These are phyloP conservation scores for Hermanozyma aechmeae DNA, from an alignment of 805 yeast genomes.

Conservation along the genomic window DNA sequence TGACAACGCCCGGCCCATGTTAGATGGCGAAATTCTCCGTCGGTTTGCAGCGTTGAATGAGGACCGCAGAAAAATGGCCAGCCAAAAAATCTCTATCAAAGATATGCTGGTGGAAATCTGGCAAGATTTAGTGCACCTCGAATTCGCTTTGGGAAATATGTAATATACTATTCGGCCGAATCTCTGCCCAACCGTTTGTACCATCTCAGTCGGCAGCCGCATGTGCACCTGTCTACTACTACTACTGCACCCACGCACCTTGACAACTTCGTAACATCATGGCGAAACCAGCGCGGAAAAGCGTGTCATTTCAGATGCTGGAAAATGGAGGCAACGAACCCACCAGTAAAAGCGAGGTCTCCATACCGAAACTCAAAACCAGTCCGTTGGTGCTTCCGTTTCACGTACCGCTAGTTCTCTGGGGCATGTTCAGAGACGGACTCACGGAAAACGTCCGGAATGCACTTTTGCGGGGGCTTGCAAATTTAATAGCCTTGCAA, in stretches of 20 bases:
- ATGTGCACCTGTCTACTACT: background rate
- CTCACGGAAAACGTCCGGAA: constrained; percentile 14
- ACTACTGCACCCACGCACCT: background rate
- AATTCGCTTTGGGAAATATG: constrained; percentile 26
- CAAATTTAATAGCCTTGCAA: constrained; percentile 15
- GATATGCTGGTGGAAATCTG: constrained; percentile 52
- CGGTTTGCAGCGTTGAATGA: constrained; percentile 47
- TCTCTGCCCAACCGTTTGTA: constrained; percentile 8
- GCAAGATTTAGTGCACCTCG: constrained; percentile 55
- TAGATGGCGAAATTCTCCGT: constrained; percentile 53
- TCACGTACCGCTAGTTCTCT: constrained; percentile 18
- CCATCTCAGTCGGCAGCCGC: background rate
- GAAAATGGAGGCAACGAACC: background rate
- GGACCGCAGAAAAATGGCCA: constrained; percentile 44
- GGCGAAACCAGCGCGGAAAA: constrained; percentile 6
- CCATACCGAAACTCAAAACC: constrained; percentile 3
- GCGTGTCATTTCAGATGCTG: constrained; percentile 7
- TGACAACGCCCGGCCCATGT: constrained; percentile 47
- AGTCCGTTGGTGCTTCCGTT: constrained; percentile 15
- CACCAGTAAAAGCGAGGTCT: constrained; percentile 1
- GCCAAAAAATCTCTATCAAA: constrained; percentile 48
- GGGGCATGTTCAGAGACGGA: constrained; percentile 22
- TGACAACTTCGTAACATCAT: too few relatives aligned
- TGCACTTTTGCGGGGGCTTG: constrained; percentile 17
- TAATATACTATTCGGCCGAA: constrained; percentile 3